Base-by-base conservation (phyloP, 306 rosid genomes). In the Sechiopsis laciniata region DNA sequence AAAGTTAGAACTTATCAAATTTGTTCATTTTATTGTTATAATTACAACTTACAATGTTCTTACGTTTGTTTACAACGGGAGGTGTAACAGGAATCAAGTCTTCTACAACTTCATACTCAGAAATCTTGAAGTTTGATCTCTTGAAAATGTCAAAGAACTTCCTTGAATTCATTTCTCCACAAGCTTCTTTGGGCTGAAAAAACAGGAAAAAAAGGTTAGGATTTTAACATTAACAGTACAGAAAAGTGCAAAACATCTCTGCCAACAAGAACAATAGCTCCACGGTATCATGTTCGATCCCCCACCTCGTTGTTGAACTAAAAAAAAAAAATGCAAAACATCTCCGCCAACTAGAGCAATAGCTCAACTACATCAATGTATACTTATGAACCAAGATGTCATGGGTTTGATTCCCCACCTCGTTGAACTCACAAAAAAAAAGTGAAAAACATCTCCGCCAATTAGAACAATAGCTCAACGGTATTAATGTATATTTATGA, bases 41-140 rank as follows among this genome's bases (percentile, higher is more conserved):
- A 67, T 1, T 45, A 1, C 3, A 45, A 67, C 17, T 67, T 24
- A 6, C 13, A 67, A 42, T 21, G 55, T 46, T 14, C 76, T 76
- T 83, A 94, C 99, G 97, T 82, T 91, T 90, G 68, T 87, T 86
- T 29, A 89, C 89, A 1, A 85, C 75, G 62, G 78, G 89, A 72
- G 75, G 15, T n/a, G 29, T 84, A 56, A 76, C 70, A n/a, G 89
- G 84, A 79, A 82, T 76, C 22, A 72, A 37, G 8, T 2, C 22
- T 37, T 85, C 87, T 14, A 84, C 55, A 58, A 85, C 97, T 42
- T 90, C 95, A 46, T 82, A 83, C 74, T 87, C 97, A 74, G 88
- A 87, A 72, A 75, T 81, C 55, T 84, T 81, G 80, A 82, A 77
- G 75, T 77, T 65, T 61, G 83, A 75, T 64, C 84, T 73, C 78